Evolutionary conservation across 352 stramenopile species (phyloP).

Genomic region (Globisporangium camurandrum): DNA sequence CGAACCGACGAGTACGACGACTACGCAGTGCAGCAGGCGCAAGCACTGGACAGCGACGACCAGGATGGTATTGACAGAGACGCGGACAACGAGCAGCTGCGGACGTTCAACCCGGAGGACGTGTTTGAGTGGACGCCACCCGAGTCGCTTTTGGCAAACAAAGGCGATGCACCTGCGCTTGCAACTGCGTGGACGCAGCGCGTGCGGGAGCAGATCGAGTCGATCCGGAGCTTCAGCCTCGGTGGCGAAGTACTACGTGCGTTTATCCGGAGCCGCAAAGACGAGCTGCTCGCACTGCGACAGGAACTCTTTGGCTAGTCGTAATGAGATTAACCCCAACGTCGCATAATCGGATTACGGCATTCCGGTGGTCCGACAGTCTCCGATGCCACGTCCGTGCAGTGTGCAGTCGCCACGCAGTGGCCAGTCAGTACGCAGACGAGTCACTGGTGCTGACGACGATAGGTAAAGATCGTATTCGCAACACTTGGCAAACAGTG

Average conservation of each 20-base stretch:
- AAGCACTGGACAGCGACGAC: neutral
- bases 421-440: no score
- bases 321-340: no score
- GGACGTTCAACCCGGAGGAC: conserved; percentile 32
- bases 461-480: no score
- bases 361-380: conserved; percentile 6
- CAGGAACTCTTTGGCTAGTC: conserved; percentile 46
- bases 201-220: conserved; percentile 36
- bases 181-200: conserved; percentile 27
- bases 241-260: conserved; percentile 43
- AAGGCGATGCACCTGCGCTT: conserved; percentile 9
- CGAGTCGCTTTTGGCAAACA: conserved; percentile 14
- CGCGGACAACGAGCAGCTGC: neutral
- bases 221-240: conserved; percentile 50
- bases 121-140: conserved; percentile 62
- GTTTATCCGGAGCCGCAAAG: conserved; percentile 48
- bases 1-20: no score
- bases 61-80: neutral
- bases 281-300: conserved; percentile 48
- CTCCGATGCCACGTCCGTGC: no score
- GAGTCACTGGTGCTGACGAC: no score
- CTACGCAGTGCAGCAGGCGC: neutral
- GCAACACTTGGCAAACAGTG: no score
- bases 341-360: neutral
- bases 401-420: no score